These are phyloP conservation scores for Microsporum canis DNA, from an alignment of 2,329 filamentous ascomycete genomes.

Conservation along the genomic window DNA sequence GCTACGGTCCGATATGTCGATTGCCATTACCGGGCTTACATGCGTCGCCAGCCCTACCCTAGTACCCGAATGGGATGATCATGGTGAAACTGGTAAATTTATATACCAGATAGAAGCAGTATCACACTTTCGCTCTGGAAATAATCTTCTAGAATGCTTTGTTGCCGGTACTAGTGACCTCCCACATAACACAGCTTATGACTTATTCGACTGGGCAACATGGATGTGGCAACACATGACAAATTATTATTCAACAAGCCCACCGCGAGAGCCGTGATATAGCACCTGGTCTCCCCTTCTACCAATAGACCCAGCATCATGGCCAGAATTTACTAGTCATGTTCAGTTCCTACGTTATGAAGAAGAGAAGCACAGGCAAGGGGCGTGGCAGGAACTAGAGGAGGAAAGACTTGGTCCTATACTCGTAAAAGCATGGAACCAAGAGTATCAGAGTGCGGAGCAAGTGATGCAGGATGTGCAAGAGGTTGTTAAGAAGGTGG, in stretches of 20 bases:
- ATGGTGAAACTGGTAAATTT: background rate
- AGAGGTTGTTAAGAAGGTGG: slow-evolving; percentile 5
- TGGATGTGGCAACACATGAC: slow-evolving; percentile 8
- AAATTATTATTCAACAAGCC: background rate
- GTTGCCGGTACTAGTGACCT: background rate
- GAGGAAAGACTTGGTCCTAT: slow-evolving; percentile 5
- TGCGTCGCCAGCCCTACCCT: background rate
- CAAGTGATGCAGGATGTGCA: slow-evolving; percentile 7
- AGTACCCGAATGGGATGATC: background rate
- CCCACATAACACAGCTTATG: background rate
- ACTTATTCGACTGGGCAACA: slow-evolving; percentile 5
- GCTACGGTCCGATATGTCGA: slow-evolving; percentile 3
- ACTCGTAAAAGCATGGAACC: slow-evolving; percentile 7
- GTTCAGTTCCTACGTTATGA: background rate
- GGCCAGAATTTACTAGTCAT: background rate
- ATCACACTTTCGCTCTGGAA: background rate
- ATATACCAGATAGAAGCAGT: background rate
- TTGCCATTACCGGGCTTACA: slow-evolving; percentile 1
- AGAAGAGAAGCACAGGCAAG: background rate
- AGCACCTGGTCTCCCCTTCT: background rate
- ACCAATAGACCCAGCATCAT: slow-evolving; percentile 1
- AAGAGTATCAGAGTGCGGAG: slow-evolving; percentile 7
- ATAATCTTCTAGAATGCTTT: background rate
- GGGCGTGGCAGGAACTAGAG: slow-evolving; percentile 2
- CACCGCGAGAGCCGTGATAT: background rate